These are phyloP conservation scores for Cyphellophora europaea DNA, from an alignment of 2,329 filamentous ascomycete species.

Conservation along the genomic window DNA sequence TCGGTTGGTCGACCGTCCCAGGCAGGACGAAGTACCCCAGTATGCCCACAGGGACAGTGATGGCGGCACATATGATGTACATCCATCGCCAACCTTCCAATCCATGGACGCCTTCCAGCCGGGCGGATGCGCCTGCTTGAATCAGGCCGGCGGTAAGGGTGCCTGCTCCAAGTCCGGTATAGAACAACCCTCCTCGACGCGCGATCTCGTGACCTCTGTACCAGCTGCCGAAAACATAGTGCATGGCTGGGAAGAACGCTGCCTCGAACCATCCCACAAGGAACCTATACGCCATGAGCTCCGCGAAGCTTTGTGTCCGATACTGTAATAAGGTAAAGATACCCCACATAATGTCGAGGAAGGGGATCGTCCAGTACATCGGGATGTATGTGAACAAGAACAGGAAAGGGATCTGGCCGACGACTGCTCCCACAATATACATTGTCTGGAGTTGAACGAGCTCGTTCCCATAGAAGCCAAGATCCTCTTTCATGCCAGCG, in stretches of 20 bases:
- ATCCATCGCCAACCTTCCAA: constrained; percentile 47
- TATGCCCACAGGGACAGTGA: constrained; percentile 34
- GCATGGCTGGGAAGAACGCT: constrained; percentile 28
- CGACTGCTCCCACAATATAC: constrained; percentile 41
- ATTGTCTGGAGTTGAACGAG: constrained; percentile 47
- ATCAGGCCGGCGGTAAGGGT: constrained; percentile 48
- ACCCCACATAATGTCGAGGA: constrained; percentile 45
- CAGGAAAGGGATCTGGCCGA: constrained; percentile 43
- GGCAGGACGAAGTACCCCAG: constrained; percentile 31
- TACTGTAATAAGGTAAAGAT: constrained; percentile 49
- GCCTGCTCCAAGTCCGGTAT: constrained; percentile 24
- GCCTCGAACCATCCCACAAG: constrained; percentile 16
- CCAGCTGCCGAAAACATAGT: constrained; percentile 16
- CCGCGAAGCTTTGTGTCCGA: constrained; percentile 25
- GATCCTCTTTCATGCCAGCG: constrained; percentile 43
- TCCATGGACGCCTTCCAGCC: constrained; percentile 39
- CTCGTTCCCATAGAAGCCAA: constrained; percentile 43
- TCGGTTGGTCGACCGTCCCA: constrained; percentile 34
- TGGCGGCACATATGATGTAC: constrained; percentile 51
- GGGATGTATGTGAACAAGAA: constrained; percentile 39
- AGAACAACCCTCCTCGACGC: constrained; percentile 27
- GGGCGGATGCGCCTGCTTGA: constrained; percentile 45
- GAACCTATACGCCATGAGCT: constrained; percentile 16
- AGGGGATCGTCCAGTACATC: constrained; percentile 43
- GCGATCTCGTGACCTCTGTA: constrained; percentile 23